Conservation (phyloP, 257 asterid genomes). For the Plantago major region DNA sequence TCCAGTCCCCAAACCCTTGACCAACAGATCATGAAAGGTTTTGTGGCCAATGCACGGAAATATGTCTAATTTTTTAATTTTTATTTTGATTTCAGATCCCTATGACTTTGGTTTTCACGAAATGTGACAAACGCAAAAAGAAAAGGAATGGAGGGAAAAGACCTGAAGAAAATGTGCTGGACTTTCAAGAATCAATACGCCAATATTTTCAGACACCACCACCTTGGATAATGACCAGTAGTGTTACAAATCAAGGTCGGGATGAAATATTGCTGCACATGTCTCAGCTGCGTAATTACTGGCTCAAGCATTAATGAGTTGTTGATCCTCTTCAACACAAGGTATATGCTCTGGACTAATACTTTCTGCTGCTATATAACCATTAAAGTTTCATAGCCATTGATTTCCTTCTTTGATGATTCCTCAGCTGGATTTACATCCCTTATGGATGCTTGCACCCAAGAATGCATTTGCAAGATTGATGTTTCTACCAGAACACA, state of each 20-base stretch:
- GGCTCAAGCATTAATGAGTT: constrained; percentile 71
- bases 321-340: neutral
- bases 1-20: no score
- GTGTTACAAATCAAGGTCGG: constrained; percentile 92
- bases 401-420: neutral
- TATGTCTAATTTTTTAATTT: neutral
- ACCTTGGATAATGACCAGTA: constrained; percentile 98
- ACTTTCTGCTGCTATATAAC: neutral
- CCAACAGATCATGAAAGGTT: no score
- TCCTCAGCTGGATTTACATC: no score
- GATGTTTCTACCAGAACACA: no score
- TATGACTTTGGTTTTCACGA: constrained; percentile 86
- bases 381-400: neutral
- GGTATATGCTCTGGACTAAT: constrained; percentile 4
- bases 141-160: constrained; percentile 86
- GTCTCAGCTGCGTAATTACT: constrained; percentile 92
- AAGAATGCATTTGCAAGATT: no score
- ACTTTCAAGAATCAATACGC: constrained; percentile 61
- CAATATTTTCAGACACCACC: constrained; percentile 70
- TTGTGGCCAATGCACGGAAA: neutral
- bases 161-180: constrained; percentile 76
- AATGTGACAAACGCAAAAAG: constrained; percentile 96
- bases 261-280: constrained; percentile 91
- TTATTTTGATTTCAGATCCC: constrained; percentile 60
- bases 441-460: no score